These are phyloP conservation scores for Neurospora sp. DNA, from an alignment of 495 filamentous ascomycete species.

Conservation along the genomic window DNA sequence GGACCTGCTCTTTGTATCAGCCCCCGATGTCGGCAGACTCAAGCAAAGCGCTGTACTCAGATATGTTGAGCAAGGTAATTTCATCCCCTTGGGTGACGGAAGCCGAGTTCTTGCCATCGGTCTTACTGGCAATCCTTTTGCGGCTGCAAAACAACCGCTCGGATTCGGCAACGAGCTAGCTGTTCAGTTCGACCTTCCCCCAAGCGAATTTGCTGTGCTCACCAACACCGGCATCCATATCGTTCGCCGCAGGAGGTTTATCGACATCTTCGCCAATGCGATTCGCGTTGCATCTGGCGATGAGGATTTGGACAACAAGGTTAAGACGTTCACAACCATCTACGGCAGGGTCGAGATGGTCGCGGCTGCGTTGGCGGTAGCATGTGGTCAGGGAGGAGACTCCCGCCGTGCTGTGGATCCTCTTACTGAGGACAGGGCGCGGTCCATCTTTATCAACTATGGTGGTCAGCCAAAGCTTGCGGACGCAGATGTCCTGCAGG, in stretches of 20 bases:
- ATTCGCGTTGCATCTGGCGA: constrained; percentile 62
- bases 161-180: constrained; percentile 95
- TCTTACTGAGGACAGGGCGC: constrained; percentile 68
- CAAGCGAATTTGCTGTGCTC: constrained; percentile 77
- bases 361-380: constrained; percentile 89
- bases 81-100: constrained; percentile 50
- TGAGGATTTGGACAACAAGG: constrained; percentile 68
- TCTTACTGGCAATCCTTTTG: constrained; percentile 57
- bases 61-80: constrained; percentile 63
- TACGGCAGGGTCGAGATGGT: constrained; percentile 83
- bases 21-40: constrained; percentile 78
- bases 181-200: constrained; percentile 76
- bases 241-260: constrained; percentile 69
- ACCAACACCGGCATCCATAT: constrained; percentile 84
- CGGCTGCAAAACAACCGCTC: constrained; percentile 54
- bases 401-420: constrained; percentile 68
- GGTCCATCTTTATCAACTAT: constrained; percentile 78
- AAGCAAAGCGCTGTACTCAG: constrained; percentile 40
- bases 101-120: constrained; percentile 68
- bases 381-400: constrained; percentile 82
- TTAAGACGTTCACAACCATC: constrained; percentile 66
- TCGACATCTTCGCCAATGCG: constrained; percentile 83
- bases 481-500: constrained; percentile 56
- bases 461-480: constrained; percentile 74
- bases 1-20: constrained; percentile 72